Evolutionary conservation across 2,329 filamentous ascomycete genomes (phyloP).

Genomic region (Pseudogymnoascus sp.): DNA sequence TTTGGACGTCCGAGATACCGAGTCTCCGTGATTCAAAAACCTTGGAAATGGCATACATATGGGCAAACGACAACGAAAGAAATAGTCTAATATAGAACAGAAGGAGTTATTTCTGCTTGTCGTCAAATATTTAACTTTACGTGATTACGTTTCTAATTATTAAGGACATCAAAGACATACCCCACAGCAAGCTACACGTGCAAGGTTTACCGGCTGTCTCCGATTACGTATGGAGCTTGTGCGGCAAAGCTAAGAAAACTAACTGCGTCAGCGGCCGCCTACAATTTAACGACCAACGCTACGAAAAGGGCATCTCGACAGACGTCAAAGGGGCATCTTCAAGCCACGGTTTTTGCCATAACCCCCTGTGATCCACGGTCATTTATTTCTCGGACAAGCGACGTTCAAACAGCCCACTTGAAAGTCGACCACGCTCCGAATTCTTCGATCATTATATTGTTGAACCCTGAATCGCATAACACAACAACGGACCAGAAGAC

Average conservation of each 20-base stretch:
- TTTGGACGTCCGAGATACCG: background rate
- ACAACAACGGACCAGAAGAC: constrained; percentile 1
- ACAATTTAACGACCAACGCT: constrained; percentile 5
- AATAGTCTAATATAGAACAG: background rate
- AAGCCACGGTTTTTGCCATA: constrained; percentile 1
- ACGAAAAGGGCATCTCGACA: constrained; percentile 2
- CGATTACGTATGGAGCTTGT: constrained; percentile 8
- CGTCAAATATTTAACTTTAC: background rate
- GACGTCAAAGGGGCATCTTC: constrained; percentile 6
- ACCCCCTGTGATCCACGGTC: background rate
- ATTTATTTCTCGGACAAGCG: background rate
- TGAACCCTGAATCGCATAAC: constrained; percentile 4
- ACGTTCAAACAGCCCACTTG: background rate
- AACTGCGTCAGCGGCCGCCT: constrained; percentile 7
- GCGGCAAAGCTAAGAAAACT: constrained; percentile 9
- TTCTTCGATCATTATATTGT: background rate
- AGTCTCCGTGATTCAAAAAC: background rate
- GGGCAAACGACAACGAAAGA: background rate
- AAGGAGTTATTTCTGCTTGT: background rate
- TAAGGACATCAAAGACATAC: background rate
- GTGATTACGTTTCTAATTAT: background rate
- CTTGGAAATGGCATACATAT: background rate
- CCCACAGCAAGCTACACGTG: background rate
- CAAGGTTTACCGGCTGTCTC: background rate
- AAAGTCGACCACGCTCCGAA: background rate